phyloP scores from a whole-genome alignment of 2,329 filamentous ascomycete species.

The Aspergillaceae sp. region DNA sequence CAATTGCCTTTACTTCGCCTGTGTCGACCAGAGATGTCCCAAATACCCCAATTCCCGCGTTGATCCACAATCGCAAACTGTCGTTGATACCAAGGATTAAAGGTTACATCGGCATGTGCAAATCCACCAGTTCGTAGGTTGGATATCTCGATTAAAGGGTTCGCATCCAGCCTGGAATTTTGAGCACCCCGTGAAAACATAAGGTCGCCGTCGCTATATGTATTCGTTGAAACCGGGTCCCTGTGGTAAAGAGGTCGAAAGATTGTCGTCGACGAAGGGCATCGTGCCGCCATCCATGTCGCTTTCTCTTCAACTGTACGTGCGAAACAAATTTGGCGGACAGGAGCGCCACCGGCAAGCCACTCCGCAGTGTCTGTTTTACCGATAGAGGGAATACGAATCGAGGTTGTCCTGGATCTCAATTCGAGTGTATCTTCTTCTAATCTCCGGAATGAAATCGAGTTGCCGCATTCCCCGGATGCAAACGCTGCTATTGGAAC shows the following conservation, averaged over 20 bases:
- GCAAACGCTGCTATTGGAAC: conserved; percentile 30
- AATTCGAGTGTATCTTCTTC: conserved; percentile 21
- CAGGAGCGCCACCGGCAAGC: conserved; percentile 40
- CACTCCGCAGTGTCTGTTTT: conserved; percentile 40
- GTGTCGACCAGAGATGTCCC: conserved; percentile 32
- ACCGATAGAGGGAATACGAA: conserved; percentile 35
- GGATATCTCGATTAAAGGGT: conserved; percentile 39
- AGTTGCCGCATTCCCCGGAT: conserved; percentile 40
- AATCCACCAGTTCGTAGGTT: conserved; percentile 37
- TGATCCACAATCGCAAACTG: conserved; percentile 50
- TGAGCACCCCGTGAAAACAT: conserved; percentile 8
- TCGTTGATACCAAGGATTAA: conserved; percentile 52
- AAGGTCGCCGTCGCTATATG: conserved; percentile 7
- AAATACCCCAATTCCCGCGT: conserved; percentile 46
- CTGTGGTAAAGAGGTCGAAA: conserved; percentile 38
- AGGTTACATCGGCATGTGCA: conserved; percentile 47
- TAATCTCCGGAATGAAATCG: conserved; percentile 38
- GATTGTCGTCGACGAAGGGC: conserved; percentile 38
- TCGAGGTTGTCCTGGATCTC: conserved; percentile 6
- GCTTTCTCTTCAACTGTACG: conserved; percentile 32
- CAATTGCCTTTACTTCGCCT: conserved; percentile 21
- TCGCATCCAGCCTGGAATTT: conserved; percentile 39
- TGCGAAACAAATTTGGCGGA: conserved; percentile 49
- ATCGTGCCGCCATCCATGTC: conserved; percentile 45
- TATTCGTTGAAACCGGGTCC: conserved; percentile 16